Evolutionary conservation across 169 alveolate species (phyloP).

Genomic region (Plasmodium reichenowi): DNA sequence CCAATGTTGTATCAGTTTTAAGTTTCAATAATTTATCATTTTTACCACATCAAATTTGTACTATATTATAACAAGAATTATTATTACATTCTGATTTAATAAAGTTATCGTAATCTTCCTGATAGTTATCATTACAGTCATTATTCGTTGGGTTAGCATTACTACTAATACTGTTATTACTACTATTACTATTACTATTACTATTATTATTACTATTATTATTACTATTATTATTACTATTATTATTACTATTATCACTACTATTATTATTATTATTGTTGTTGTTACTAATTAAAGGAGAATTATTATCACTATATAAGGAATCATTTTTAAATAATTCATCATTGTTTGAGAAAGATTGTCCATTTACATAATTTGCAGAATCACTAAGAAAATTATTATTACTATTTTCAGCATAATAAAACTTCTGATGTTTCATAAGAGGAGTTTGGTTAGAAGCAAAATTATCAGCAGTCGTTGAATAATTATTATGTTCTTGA

Average conservation of each 20-base stretch:
- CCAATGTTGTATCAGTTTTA: no score
- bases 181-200: no score
- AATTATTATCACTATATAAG: constrained; percentile 22
- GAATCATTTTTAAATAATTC: constrained; percentile 20
- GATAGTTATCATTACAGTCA: constrained; percentile 63
- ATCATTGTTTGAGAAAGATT: constrained; percentile 13
- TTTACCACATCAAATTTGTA: constrained; percentile 24
- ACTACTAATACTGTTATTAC: no score
- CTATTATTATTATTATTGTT: constrained; percentile 28
- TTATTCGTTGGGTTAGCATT: constrained; percentile 1
- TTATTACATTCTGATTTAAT: constrained; percentile 58
- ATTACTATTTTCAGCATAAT: constrained; percentile 32
- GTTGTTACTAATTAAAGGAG: not conserved
- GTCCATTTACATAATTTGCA: constrained; percentile 21
- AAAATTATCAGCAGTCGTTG: constrained; percentile 38
- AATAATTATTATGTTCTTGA: constrained; percentile 34
- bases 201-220: constrained; percentile 45
- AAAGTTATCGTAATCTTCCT: constrained; percentile 45
- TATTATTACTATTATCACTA: constrained; percentile 23
- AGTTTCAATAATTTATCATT: no score
- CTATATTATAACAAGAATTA: constrained; percentile 62
- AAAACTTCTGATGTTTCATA: constrained; percentile 19
- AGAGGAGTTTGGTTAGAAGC: constrained; percentile 32
- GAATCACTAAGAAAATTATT: constrained; percentile 37
- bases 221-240: constrained; percentile 12